A percentile compares a stretch with the other conserved stretches of the same genome.
phyloP scores from a whole-genome alignment of 2,329 filamentous ascomycete genomes.

The Phyllosticta citriasiana region DNA sequence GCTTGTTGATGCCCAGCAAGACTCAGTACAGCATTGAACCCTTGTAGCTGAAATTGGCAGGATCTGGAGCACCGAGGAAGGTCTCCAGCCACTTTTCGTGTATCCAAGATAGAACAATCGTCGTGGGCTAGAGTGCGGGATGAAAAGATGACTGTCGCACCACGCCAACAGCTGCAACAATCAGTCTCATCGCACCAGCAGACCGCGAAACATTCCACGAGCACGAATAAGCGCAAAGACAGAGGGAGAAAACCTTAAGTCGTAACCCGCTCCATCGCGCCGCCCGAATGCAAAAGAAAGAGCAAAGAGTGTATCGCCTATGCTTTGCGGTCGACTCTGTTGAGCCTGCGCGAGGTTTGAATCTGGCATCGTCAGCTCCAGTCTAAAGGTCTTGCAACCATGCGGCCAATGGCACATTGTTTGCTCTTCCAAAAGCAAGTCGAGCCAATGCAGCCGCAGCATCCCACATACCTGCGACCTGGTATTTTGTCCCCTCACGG shows the following conservation, averaged over 20 bases:
- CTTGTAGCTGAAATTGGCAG: no score
- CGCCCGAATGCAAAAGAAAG: slow-evolving; percentile 3
- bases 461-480: slow-evolving; percentile 52
- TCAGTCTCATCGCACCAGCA: neutral
- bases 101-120: no score
- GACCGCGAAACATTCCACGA: neutral
- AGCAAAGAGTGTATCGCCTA: slow-evolving; percentile 10
- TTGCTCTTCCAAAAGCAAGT: neutral
- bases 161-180: no score
- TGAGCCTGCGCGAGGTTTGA: slow-evolving; percentile 48
- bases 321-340: slow-evolving; percentile 46
- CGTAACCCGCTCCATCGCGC: neutral
- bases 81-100: no score
- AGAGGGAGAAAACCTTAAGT: neutral
- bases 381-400: slow-evolving; percentile 15
- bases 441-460: neutral
- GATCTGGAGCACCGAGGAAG: no score
- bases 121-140: no score
- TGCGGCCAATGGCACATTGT: neutral
- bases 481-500: slow-evolving; percentile 83
- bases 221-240: neutral
- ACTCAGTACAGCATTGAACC: no score
- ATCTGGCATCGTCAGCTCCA: slow-evolving; percentile 33
- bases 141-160: no score
- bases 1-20: no score